Conservation (phyloP, 495 filamentous ascomycete genomes). For the Acidomyces sp. region DNA sequence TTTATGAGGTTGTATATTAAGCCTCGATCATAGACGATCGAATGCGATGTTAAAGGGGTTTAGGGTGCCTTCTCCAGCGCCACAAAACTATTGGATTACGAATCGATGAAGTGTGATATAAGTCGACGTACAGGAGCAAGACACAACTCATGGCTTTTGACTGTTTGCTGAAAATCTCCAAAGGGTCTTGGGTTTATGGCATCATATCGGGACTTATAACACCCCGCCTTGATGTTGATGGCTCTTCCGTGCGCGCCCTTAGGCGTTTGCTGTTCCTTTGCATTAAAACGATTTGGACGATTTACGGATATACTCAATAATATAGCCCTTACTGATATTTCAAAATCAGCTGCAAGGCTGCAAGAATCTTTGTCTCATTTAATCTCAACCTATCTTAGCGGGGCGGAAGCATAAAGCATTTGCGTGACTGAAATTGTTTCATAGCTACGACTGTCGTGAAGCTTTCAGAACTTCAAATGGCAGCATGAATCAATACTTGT, state of each 20-base stretch:
- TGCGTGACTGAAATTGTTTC: too few species aligned
- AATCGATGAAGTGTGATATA: neutral
- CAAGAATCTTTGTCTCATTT: conserved; percentile 45
- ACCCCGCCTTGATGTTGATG: neutral
- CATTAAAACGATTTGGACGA: neutral
- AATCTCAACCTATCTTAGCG: too few species aligned
- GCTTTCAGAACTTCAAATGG: too few species aligned
- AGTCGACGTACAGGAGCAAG: neutral
- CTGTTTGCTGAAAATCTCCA: neutral
- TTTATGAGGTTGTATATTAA: too few species aligned
- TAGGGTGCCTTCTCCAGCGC: too few species aligned
- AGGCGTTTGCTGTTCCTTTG: neutral
- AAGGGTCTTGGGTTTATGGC: neutral
- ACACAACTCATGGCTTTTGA: neutral
- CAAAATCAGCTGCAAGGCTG: conserved; percentile 33
- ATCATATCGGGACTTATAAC: neutral
- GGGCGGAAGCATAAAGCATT: too few species aligned
- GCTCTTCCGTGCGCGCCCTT: neutral
- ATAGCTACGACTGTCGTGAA: too few species aligned
- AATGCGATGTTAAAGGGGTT: too few species aligned
- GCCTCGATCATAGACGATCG: too few species aligned
- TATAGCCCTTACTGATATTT: too few species aligned
- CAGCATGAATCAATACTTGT: too few species aligned
- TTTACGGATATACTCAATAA: neutral
- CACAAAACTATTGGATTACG: neutral